A percentile compares a stretch with the other conserved stretches of the same genome.
phyloP scores from a whole-genome alignment of 768 basidiomycete species.

The Lentinula boryana region DNA sequence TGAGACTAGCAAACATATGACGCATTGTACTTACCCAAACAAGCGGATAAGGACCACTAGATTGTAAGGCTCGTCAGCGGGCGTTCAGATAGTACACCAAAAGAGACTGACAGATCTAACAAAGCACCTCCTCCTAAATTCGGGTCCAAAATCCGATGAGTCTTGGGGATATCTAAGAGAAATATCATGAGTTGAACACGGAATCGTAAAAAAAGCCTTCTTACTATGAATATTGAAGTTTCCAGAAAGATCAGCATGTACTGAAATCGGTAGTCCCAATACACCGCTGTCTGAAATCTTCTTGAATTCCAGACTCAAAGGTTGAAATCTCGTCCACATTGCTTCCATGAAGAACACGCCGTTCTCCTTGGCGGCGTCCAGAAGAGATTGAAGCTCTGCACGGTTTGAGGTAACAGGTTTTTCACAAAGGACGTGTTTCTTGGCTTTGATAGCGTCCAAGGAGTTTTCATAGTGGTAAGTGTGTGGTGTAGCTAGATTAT shows the following conservation, averaged over 20 bases:
- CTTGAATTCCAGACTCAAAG: conserved; percentile 59
- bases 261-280: conserved; percentile 60
- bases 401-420: conserved; percentile 81
- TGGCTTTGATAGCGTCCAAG: conserved; percentile 66
- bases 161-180: conserved; percentile 42
- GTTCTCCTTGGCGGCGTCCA: conserved; percentile 69
- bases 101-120: conserved; percentile 64
- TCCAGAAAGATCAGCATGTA: conserved; percentile 74
- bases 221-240: conserved; percentile 63
- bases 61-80: neutral
- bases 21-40: conserved; percentile 51
- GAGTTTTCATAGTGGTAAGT: conserved; percentile 78
- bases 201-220: conserved; percentile 13
- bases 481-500: conserved; percentile 70
- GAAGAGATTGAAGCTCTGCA: conserved; percentile 68
- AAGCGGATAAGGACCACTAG: conserved; percentile 75
- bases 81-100: conserved; percentile 16
- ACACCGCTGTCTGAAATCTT: conserved; percentile 52
- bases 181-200: neutral
- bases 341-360: conserved; percentile 91
- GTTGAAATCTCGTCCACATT: conserved; percentile 83
- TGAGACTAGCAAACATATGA: neutral
- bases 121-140: conserved; percentile 76
- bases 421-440: conserved; percentile 85
- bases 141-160: conserved; percentile 76